A percentile compares a stretch with the other conserved stretches of the same genome.
phyloP scores from a whole-genome alignment of 1,284 basidiomycete genomes.

The Leccinum ponderosum region DNA sequence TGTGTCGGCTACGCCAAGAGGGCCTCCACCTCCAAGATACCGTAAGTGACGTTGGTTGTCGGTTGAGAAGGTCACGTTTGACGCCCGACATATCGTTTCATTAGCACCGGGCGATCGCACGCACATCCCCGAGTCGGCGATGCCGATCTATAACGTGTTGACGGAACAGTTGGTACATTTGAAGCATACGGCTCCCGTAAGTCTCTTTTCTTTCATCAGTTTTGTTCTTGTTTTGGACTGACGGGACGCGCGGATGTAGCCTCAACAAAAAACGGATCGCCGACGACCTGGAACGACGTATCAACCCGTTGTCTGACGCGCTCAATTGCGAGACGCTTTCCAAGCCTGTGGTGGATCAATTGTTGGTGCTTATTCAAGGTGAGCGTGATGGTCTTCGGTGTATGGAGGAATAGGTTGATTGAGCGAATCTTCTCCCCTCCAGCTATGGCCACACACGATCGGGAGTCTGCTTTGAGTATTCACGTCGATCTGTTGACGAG shows the following conservation, averaged over 20 bases:
- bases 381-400: neutral
- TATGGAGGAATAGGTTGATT: conserved; percentile 25
- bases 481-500: conserved; percentile 80
- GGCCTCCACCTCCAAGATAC: conserved; percentile 75
- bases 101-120: conserved; percentile 86
- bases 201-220: conserved; percentile 31
- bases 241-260: conserved; percentile 38
- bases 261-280: conserved; percentile 81
- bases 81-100: neutral
- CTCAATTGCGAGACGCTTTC: conserved; percentile 90
- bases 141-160: conserved; percentile 71
- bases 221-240: neutral
- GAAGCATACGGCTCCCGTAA: conserved; percentile 71
- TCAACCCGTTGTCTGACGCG: conserved; percentile 87
- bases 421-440: conserved; percentile 43
- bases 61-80: neutral
- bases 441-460: conserved; percentile 78
- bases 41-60: conserved; percentile 54
- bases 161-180: conserved; percentile 60
- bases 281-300: conserved; percentile 86
- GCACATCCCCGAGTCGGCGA: conserved; percentile 79
- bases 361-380: conserved; percentile 72
- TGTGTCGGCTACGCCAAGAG: conserved; percentile 25
- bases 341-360: conserved; percentile 64
- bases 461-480: conserved; percentile 68